phyloP scores from a whole-genome alignment of 192 early-diverging fungal genomes.

The Chytriomyces hyalinus region DNA sequence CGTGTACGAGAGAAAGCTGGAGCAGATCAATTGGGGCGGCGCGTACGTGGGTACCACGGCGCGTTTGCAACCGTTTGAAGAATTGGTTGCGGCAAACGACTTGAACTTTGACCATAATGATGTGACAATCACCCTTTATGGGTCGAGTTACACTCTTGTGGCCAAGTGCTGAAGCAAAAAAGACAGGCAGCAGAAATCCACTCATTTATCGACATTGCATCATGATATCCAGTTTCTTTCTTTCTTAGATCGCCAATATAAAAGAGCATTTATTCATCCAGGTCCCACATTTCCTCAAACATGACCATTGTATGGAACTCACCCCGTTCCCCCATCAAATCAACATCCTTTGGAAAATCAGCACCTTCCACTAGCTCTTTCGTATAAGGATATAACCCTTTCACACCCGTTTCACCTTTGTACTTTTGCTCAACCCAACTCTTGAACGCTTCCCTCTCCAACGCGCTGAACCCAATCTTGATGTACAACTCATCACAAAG shows the following conservation, averaged over 20 bases:
- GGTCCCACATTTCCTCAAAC: constrained; percentile 31
- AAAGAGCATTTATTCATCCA: neutral
- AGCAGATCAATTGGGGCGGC: constrained; percentile 15
- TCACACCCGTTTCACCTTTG: neutral
- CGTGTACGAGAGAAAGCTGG: neutral
- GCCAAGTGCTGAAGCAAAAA: no score
- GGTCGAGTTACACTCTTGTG: no score
- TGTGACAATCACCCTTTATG: no score
- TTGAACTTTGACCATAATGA: neutral
- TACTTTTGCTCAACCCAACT: constrained; percentile 2
- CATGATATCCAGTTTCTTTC: no score
- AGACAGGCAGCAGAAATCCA: no score
- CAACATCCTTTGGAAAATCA: constrained; percentile 44
- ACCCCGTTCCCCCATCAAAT: constrained; percentile 69
- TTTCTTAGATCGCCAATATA: no score
- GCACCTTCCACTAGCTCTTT: constrained; percentile 5
- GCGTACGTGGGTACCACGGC: constrained; percentile 29
- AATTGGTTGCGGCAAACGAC: neutral
- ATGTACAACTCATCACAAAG: constrained; percentile 14
- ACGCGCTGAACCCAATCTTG: constrained; percentile 7
- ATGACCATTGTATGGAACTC: constrained; percentile 74
- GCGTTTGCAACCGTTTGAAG: constrained; percentile 17
- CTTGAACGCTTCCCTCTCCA: constrained; percentile 13
- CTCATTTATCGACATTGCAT: no score
- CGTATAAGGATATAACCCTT: neutral